Evolutionary conservation across 2,329 filamentous ascomycete genomes (phyloP).

Genomic region (Fusarium citri): DNA sequence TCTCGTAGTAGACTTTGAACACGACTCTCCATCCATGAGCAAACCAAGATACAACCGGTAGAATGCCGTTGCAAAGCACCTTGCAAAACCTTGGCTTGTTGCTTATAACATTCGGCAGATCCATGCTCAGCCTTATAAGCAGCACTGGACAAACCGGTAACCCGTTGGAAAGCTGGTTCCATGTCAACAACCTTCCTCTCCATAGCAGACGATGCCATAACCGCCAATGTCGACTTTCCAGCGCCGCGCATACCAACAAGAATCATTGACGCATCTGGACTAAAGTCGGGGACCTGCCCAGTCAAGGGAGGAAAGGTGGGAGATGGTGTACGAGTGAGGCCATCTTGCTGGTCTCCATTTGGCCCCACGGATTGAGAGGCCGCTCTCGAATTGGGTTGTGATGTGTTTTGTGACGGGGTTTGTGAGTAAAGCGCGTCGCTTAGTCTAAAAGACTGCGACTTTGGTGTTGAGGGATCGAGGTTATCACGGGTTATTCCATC

Average conservation of each 20-base stretch:
- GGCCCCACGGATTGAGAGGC: slow-evolving; percentile 29
- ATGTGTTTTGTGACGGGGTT: slow-evolving; percentile 14
- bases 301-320: slow-evolving; percentile 42
- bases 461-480: slow-evolving; percentile 31
- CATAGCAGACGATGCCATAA: slow-evolving; percentile 79
- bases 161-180: slow-evolving; percentile 74
- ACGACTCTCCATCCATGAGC: slow-evolving; percentile 75
- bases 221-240: slow-evolving; percentile 79
- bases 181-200: slow-evolving; percentile 75
- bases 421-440: slow-evolving; percentile 18
- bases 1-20: slow-evolving; percentile 70
- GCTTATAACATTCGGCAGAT: slow-evolving; percentile 69
- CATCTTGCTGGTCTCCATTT: slow-evolving; percentile 27
- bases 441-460: slow-evolving; percentile 21
- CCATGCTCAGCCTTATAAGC: slow-evolving; percentile 74
- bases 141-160: slow-evolving; percentile 70
- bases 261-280: slow-evolving; percentile 75
- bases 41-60: slow-evolving; percentile 75
- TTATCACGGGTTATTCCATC: slow-evolving; percentile 29
- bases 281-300: slow-evolving; percentile 57
- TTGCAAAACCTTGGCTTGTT: slow-evolving; percentile 71
- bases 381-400: slow-evolving; percentile 21
- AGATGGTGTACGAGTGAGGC: slow-evolving; percentile 44
- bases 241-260: slow-evolving; percentile 79
- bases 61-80: slow-evolving; percentile 69